Conservation (phyloP, 306 rosid genomes). For the Astragalus membranaceus region DNA sequence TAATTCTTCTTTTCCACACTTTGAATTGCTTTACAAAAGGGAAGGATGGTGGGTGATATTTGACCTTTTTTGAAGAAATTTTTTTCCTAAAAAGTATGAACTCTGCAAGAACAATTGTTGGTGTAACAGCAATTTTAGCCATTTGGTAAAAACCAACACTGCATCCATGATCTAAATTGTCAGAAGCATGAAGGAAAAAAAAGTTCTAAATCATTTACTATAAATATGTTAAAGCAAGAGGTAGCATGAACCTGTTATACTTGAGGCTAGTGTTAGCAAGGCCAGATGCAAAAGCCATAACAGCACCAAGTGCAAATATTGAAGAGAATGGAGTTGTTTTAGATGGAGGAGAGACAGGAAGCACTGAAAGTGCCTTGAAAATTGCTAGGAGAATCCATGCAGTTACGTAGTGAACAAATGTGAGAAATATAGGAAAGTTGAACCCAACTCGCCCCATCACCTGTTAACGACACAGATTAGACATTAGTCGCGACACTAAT, state of each 20-base stretch:
- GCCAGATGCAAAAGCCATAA: conserved; percentile 98
- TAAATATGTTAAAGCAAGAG: background rate
- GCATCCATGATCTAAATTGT: conserved; percentile 41
- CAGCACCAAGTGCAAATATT: conserved; percentile 77
- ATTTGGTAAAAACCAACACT: conserved; percentile 97
- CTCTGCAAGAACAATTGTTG: conserved; percentile 84
- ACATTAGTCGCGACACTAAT: background rate
- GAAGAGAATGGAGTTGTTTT: conserved; percentile 88
- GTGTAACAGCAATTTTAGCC: conserved; percentile 98
- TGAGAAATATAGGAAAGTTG: conserved; percentile 81
- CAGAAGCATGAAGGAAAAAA: conserved; percentile 7
- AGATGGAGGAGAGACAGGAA: conserved; percentile 79
- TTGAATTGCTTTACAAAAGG: background rate
- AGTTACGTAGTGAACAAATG: conserved; percentile 66
- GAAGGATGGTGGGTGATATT: background rate
- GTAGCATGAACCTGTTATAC: conserved; percentile 61
- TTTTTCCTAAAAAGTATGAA: conserved; percentile 63
- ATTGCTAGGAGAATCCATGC: conserved; percentile 87
- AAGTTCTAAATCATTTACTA: background rate
- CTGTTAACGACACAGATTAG: conserved; percentile 30
- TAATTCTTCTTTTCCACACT: background rate
- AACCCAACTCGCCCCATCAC: conserved; percentile 97
- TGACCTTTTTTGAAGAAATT: conserved; percentile 61
- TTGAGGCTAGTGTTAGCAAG: conserved; percentile 93
- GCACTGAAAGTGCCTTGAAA: conserved; percentile 64